Evolutionary conservation across 1,139 yeast genomes (phyloP).

Genomic region (Wickerhamomyces sp.): DNA sequence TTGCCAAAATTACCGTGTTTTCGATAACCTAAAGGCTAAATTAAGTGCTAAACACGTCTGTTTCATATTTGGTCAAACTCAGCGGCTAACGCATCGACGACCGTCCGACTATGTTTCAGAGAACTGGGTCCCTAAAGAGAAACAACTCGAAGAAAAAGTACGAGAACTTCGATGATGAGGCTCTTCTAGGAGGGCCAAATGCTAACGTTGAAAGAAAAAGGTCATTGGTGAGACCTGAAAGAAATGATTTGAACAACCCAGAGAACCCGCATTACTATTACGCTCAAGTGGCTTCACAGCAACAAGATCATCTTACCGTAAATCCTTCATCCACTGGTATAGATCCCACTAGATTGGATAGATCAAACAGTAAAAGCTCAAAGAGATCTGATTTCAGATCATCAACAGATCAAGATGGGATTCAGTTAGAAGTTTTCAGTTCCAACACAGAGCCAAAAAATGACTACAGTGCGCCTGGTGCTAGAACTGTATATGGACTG

Average conservation of each 20-base stretch:
- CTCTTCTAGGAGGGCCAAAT: conserved; percentile 14
- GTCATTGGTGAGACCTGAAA: conserved; percentile 76
- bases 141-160: conserved; percentile 15
- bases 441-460: conserved; percentile 16
- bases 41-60: too few species aligned
- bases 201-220: conserved; percentile 38
- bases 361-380: conserved; percentile 9
- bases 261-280: conserved; percentile 76
- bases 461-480: conserved; percentile 24
- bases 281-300: conserved; percentile 74
- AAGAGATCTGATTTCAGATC: conserved; percentile 6
- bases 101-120: conserved; percentile 14
- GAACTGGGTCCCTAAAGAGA: conserved; percentile 19
- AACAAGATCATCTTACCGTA: conserved; percentile 54
- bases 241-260: conserved; percentile 59
- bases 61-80: too few species aligned
- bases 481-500: conserved; percentile 53
- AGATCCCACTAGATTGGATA: conserved; percentile 43
- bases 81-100: not conserved
- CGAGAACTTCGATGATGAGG: conserved; percentile 21
- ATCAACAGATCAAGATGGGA: conserved; percentile 8
- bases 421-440: conserved; percentile 15
- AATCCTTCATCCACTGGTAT: conserved; percentile 73
- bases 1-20: too few species aligned
- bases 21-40: too few species aligned